phyloP scores from a whole-genome alignment of 345 rosid genomes.

The Bruguiera gymnorhiza region DNA sequence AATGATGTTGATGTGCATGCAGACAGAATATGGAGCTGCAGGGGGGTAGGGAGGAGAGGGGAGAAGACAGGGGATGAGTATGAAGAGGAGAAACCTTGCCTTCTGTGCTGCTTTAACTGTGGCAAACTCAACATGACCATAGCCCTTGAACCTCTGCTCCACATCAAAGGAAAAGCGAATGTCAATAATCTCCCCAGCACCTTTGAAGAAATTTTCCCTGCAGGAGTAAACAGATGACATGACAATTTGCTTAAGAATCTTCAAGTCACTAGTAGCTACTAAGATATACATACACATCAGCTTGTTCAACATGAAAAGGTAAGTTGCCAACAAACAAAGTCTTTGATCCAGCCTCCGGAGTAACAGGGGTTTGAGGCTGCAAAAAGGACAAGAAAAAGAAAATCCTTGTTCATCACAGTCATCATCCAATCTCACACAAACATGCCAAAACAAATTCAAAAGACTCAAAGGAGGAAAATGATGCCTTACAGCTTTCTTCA shows the following conservation, averaged over 20 bases:
- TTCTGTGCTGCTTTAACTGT: constrained; percentile 61
- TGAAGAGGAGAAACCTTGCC: constrained; percentile 23
- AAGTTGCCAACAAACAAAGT: constrained; percentile 74
- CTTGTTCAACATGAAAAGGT: constrained; percentile 46
- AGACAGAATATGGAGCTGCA: no score
- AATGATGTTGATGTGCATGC: no score
- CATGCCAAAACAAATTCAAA: background rate
- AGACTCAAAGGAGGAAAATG: background rate
- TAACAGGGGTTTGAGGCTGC: constrained; percentile 64
- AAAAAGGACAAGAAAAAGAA: background rate
- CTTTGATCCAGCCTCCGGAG: constrained; percentile 57
- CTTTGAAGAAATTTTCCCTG: constrained; percentile 74
- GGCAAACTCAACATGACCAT: constrained; percentile 79
- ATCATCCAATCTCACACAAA: background rate
- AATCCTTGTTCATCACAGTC: background rate
- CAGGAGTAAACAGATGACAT: constrained; percentile 4
- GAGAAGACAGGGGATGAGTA: no score
- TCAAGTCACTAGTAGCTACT: background rate
- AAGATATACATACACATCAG: constrained; percentile 53
- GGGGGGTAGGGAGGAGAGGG: no score
- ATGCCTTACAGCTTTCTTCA: constrained; percentile 36
- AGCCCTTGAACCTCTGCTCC: constrained; percentile 64
- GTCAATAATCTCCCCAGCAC: constrained; percentile 65
- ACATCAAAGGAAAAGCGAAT: constrained; percentile 49
- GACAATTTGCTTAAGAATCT: background rate